These are phyloP conservation scores for Cercospora sp. DNA, from an alignment of 2,329 filamentous ascomycete genomes.

Conservation along the genomic window DNA sequence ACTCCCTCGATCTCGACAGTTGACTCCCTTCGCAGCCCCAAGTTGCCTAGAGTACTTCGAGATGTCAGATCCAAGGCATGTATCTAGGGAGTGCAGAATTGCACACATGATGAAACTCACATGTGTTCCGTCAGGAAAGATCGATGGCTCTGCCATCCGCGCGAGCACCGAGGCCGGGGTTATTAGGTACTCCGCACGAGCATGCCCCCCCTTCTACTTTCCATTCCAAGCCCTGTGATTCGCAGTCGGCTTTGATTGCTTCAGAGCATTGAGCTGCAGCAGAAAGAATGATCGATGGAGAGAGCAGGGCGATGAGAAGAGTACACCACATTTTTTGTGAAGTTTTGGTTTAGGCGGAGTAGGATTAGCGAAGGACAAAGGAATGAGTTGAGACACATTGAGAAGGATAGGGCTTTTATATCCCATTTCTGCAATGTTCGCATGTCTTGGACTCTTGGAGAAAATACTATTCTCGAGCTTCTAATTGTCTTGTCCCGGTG, in stretches of 20 bases:
- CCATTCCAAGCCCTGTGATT: background rate
- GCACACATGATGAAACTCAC: too few species aligned
- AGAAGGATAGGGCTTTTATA: background rate
- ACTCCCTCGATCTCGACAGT: too few species aligned
- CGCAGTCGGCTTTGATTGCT: background rate
- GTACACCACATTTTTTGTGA: background rate
- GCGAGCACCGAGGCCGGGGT: too few species aligned
- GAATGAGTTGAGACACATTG: background rate
- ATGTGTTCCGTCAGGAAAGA: too few species aligned
- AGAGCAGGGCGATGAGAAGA: background rate
- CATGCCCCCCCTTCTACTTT: too few species aligned
- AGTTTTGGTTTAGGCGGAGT: background rate
- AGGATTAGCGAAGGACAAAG: background rate
- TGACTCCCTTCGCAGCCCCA: background rate
- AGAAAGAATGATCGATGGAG: background rate
- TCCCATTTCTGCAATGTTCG: background rate
- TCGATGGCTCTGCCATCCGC: too few species aligned
- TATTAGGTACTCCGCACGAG: background rate
- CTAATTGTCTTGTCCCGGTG: background rate
- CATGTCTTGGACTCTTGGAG: background rate
- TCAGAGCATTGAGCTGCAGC: background rate
- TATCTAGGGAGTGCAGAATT: too few species aligned
- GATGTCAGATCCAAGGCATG: background rate
- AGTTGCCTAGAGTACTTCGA: background rate
- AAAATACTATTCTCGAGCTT: background rate